Evolutionary conservation across 1,284 basidiomycete species (phyloP), one percentile per base, ranked within the genome.

Genomic region (Malassezia vespertilionis): DNA sequence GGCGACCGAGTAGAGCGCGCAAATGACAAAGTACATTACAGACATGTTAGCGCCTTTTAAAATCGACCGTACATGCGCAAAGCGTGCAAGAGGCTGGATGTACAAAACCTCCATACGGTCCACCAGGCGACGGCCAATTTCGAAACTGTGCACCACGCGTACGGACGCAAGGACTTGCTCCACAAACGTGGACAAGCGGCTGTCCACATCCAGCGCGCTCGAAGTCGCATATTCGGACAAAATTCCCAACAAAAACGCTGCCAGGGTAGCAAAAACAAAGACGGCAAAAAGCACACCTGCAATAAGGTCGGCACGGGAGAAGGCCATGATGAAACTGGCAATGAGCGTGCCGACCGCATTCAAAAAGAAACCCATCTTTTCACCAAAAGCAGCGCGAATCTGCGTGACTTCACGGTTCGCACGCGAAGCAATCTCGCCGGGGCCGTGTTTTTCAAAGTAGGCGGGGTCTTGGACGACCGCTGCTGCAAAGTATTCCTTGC

Each of bases 101-200:
- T 72, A 61, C 33, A 65, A 57, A 18, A 48, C 32, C 33, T 73
- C 65, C 35, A 73, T 63, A 32, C 65, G 69, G 20, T 58, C 45
- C n/a, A 73, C 49, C 5, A 74, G 57, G 23, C 55, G 52, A 2
- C 54, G 41, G 14, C 60, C 63, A 52, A 73, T 68, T 33, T 69
- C 66, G 49, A 74, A 74, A 5, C 71, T 67, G 48, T 75, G 74
- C 17, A 74, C 71, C 41, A 74, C 66, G 9, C 74, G 63, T 40
- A 73, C 67, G 4, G 69, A 71, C 20, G 65, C 61, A 12, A 75
- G 58, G 18, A 73, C 63, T 45, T 74, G 72, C 41, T 75, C 74
- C 45, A 74, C 63, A 34, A 70, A 72, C 17, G 69, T 69, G 5
- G 69, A 65, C 9, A 70, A 61, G n/a, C 59, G 66, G 2, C 69